Evolutionary conservation across 768 basidiomycete species (phyloP), one percentile per base, ranked within the genome.

Genomic region (Lactarius deliciosus): DNA sequence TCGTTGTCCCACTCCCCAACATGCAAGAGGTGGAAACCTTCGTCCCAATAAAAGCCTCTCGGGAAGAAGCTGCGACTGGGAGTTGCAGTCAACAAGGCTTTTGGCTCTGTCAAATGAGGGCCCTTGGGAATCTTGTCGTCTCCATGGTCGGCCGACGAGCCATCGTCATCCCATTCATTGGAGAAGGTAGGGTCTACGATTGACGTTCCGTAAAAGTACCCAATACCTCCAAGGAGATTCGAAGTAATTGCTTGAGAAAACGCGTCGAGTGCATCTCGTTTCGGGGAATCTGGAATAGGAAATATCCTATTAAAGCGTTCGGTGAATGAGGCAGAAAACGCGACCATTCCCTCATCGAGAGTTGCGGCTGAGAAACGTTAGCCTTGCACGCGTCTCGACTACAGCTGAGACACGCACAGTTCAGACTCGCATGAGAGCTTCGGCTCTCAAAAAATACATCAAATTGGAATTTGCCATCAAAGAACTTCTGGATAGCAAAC

Each of bases 1-100:
- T 93, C 94, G 66, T 89, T 94, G 73, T 98, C 96, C 91, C 91
- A 96, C 72, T 88, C 86, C 20, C 94, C 94, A 55, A 98, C 92
- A 70, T 96, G 89, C 40, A 94, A 77, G 36, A 98, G 78, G 77
- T 98, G 96, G 81, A 98, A 98, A 1, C 96, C 96, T 77, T 98
- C 96, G 76, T 98, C 96, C 96, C 96, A 98, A 76, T 98, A 98
- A 77, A 98, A 98, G 20, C 96, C 96, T 75, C 96, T 82, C 0
- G 96, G 96, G 81, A 98, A 98, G 81, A 98, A 98, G 71, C 94
- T 94, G 41, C 96, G 83, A 74, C 94, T 96, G 5, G 96, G 96
- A 0, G 96, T 98, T 1, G 93, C 95, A 9, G 96, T 96, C 69
- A 97, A 77, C 22, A 98, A 77, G 22, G 86, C 85, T 65, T 81